Evolutionary conservation across 2,329 filamentous ascomycete species (phyloP).

Genomic region (Botrytis cinerea): DNA sequence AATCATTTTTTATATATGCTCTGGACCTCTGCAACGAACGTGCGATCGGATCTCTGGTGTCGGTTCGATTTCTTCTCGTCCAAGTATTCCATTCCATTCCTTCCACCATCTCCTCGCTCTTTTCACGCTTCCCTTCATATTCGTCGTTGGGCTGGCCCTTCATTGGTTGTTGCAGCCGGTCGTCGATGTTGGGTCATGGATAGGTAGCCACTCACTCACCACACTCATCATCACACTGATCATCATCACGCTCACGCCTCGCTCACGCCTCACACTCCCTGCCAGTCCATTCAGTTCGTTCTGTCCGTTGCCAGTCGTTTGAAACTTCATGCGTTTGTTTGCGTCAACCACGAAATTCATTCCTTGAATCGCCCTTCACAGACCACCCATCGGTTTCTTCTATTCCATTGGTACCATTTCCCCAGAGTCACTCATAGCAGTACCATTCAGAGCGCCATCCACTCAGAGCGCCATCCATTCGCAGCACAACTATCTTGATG

Average conservation of each 20-base stretch:
- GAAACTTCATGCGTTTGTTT: neutral
- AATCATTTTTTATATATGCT: slow-evolving; percentile 6
- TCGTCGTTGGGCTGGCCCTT: neutral
- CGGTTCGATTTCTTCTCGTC: slow-evolving; percentile 4
- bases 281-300: neutral
- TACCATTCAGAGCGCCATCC: neutral
- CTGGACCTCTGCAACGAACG: neutral
- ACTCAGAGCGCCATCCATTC: neutral
- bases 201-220: slow-evolving; percentile 10
- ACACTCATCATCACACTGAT: neutral
- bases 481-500: neutral
- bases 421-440: neutral
- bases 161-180: slow-evolving; percentile 9
- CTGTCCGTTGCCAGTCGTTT: neutral
- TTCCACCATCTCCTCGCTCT: neutral
- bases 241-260: neutral
- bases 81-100: slow-evolving; percentile 6
- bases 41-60: neutral
- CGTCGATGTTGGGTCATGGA: neutral
- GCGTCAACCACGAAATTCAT: neutral
- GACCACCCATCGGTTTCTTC: neutral
- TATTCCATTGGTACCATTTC: neutral
- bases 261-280: neutral
- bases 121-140: slow-evolving; percentile 10
- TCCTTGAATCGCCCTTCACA: neutral